phyloP scores from a whole-genome alignment of 345 rosid species.

The Melastoma malabathricum region DNA sequence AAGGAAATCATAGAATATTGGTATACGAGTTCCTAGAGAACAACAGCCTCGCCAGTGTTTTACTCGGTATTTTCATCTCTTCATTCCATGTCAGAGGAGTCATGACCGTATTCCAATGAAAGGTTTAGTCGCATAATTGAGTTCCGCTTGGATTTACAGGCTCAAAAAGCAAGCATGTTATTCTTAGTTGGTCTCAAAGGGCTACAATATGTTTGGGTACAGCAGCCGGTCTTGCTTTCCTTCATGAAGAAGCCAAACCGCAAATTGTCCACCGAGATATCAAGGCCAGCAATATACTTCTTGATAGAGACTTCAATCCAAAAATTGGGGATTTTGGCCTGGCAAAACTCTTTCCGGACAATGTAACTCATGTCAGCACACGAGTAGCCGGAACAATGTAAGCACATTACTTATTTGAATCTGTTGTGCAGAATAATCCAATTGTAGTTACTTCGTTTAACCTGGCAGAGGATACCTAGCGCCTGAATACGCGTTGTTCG shows the following conservation, averaged over 20 bases:
- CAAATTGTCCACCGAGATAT: slow-evolving; percentile 66
- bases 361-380: slow-evolving; percentile 62
- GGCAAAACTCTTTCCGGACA: slow-evolving; percentile 66
- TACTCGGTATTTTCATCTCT: slow-evolving; percentile 24
- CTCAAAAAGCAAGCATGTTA: slow-evolving; percentile 30
- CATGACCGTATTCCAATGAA: no score
- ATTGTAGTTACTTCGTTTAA: neutral
- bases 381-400: slow-evolving; percentile 70
- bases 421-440: neutral
- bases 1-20: slow-evolving; percentile 32
- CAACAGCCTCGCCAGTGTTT: slow-evolving; percentile 50
- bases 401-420: slow-evolving; percentile 3
- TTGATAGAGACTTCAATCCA: slow-evolving; percentile 40
- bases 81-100: no score
- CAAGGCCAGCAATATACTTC: slow-evolving; percentile 71
- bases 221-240: slow-evolving; percentile 56
- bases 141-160: slow-evolving; percentile 18
- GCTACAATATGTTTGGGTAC: slow-evolving; percentile 49
- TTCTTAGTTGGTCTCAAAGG: slow-evolving; percentile 47
- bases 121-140: no score
- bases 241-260: slow-evolving; percentile 53
- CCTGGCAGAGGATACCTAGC: slow-evolving; percentile 82
- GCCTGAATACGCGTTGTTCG: slow-evolving; percentile 79
- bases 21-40: slow-evolving; percentile 61
- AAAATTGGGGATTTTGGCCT: slow-evolving; percentile 72